Evolutionary conservation across 768 basidiomycete species (phyloP).

Genomic region (Tephrocybe rancida): DNA sequence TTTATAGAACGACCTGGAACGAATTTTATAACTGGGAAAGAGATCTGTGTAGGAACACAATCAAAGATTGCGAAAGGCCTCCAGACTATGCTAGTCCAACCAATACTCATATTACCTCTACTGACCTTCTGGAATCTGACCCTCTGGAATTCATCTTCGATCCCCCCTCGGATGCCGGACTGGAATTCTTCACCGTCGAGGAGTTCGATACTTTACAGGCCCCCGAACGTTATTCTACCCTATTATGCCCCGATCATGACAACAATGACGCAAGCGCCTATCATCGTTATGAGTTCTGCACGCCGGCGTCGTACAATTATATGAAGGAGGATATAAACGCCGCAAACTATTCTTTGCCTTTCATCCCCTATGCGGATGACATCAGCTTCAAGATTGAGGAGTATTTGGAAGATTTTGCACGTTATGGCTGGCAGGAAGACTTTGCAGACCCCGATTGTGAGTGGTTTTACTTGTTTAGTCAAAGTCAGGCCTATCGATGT

Average conservation of each 20-base stretch:
- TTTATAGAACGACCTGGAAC: slow-evolving; percentile 42
- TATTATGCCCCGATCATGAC: slow-evolving; percentile 7
- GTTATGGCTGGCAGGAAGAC: slow-evolving; percentile 36
- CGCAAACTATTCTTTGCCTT: slow-evolving; percentile 17
- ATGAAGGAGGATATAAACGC: slow-evolving; percentile 2
- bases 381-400: slow-evolving; percentile 29
- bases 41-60: slow-evolving; percentile 21
- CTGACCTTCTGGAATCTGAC: background rate
- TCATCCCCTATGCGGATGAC: slow-evolving; percentile 54
- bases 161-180: background rate
- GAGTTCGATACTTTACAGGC: slow-evolving; percentile 14
- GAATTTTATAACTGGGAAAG: slow-evolving; percentile 52
- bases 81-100: no score
- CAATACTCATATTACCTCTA: no score
- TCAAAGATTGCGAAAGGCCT: slow-evolving; percentile 13
- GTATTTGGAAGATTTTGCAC: slow-evolving; percentile 29
- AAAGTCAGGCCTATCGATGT: background rate
- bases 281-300: slow-evolving; percentile 47
- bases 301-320: slow-evolving; percentile 39
- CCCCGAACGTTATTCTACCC: slow-evolving; percentile 12
- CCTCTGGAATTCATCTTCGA: slow-evolving; percentile 6
- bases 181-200: slow-evolving; percentile 18
- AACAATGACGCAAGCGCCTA: slow-evolving; percentile 10
- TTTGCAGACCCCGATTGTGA: slow-evolving; percentile 53
- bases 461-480: slow-evolving; percentile 14